These are phyloP conservation scores for Lipomyces yamanashiensis DNA, from an alignment of 805 yeast genomes.

Conservation along the genomic window DNA sequence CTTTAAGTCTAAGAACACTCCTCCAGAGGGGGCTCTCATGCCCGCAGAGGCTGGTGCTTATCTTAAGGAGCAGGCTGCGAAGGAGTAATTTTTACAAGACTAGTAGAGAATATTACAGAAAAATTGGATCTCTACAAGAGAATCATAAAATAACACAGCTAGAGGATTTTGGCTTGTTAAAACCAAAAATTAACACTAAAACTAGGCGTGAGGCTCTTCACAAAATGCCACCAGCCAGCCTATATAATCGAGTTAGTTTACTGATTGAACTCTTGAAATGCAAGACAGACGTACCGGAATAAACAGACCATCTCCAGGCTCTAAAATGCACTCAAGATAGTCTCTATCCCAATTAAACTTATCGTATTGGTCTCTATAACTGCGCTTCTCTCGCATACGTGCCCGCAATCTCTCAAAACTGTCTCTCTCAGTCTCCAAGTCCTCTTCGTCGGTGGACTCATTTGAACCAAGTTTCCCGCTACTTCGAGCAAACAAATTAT, in stretches of 20 bases:
- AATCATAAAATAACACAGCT: not conserved
- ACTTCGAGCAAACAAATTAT: not conserved
- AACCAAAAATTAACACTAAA: constrained; percentile 42
- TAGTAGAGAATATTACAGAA: not conserved
- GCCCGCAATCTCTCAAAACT: constrained; percentile 3
- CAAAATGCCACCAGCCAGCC: constrained; percentile 43
- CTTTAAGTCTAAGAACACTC: constrained; percentile 41
- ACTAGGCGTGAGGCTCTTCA: constrained; percentile 35
- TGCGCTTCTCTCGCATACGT: constrained; percentile 14
- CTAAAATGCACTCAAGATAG: constrained; percentile 37
- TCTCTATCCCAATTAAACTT: constrained; percentile 38
- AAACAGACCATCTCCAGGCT: constrained; percentile 41
- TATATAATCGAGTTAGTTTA: not conserved
- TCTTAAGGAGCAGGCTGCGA: constrained; percentile 18
- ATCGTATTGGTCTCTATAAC: constrained; percentile 35
- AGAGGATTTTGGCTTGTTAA: constrained; percentile 1
- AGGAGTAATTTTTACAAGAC: not conserved
- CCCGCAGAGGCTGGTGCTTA: constrained; percentile 39
- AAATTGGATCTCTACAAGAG: not conserved
- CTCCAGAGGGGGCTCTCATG: constrained; percentile 44
- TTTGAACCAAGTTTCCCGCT: too few relatives aligned
- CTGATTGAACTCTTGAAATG: not conserved
- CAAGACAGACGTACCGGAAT: constrained; percentile 33
- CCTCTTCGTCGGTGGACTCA: not conserved
- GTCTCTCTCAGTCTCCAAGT: not conserved